Base-by-base conservation (phyloP, 192 early-diverging fungal genomes). In the Glomus cerebriforme region DNA sequence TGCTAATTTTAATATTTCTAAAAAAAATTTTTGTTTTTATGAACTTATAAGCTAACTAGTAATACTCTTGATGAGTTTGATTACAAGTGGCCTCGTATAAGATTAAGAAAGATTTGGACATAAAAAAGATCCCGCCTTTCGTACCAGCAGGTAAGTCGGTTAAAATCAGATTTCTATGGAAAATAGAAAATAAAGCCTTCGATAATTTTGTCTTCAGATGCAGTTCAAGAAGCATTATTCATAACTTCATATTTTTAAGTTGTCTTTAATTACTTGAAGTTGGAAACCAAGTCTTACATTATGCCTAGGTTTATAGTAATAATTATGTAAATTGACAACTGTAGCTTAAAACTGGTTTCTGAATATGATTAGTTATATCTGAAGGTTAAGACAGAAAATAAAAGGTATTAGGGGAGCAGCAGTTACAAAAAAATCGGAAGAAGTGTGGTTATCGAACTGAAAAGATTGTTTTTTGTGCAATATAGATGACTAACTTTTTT, bases 141-240 rank as follows among this genome's bases (percentile, higher is more conserved):
- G n/a, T n/a, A n/a, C n/a, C n/a, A n/a, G n/a, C n/a, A n/a, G n/a
- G n/a, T n/a, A n/a, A n/a, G n/a, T n/a, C n/a, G n/a, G n/a, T n/a
- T 24, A 62, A 45, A 35, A 69, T 43, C 32, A 69, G 67, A 64
- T 29, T 69, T 69, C 24, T 69, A n/a, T 69, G 35, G 32, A 15
- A 69, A 69, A 64, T 69, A 69, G 39, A 69, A n/a, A 69, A 39
- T 39, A 15, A 26, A 35, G 24, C 24, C 39, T 69, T 43, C 37
- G 15, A 64, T 64, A n/a, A 64, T n/a, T 29, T 64, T 0, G 62
- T 64, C 62, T 29, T 64, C 7, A 12, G 62, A 64, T 12, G 27
- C 7, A 31, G 62, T 64, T 64, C 62, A 64, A 26, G 27, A 64
- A 27, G 62, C 62, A 31, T 69, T 15, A 17, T 69, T 69, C 7